These are phyloP conservation scores for Dalbergia oliveri DNA, from an alignment of 306 rosid species.

Conservation along the genomic window DNA sequence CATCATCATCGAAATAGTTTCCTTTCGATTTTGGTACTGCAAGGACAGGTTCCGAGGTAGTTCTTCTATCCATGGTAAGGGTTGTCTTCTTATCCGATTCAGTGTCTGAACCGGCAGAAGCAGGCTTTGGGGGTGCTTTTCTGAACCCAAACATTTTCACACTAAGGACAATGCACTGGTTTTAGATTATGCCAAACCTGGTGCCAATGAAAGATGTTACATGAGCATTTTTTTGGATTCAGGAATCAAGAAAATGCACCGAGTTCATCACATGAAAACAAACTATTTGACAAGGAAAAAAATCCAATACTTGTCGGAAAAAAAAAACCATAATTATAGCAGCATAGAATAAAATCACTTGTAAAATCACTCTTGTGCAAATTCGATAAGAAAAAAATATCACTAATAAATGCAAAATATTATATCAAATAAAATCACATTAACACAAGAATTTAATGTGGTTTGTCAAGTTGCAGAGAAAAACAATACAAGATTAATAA, in stretches of 20 bases:
- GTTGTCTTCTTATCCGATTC: constrained; percentile 50
- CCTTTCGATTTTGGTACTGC: constrained; percentile 57
- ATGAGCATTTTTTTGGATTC: neutral
- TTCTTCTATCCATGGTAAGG: constrained; percentile 59
- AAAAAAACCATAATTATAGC: too few species aligned
- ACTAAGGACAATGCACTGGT: neutral
- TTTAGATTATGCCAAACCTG: constrained; percentile 33
- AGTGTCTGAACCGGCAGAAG: constrained; percentile 45
- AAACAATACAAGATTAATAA: neutral
- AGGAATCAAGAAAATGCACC: neutral
- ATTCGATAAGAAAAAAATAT: neutral
- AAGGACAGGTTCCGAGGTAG: constrained; percentile 72
- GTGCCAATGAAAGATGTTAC: neutral
- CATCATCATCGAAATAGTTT: constrained; percentile 57
- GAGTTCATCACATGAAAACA: neutral
- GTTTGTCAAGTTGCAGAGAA: neutral
- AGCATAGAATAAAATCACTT: too few species aligned
- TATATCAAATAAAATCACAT: neutral
- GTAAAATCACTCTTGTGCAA: neutral
- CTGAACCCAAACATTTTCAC: constrained; percentile 70
- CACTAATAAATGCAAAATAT: neutral
- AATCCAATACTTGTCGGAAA: too few species aligned
- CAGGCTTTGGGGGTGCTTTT: constrained; percentile 59
- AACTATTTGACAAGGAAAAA: too few species aligned
- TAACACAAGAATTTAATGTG: neutral